Evolutionary conservation across 495 filamentous ascomycete species (phyloP).

Genomic region (Cairneyella variabilis): DNA sequence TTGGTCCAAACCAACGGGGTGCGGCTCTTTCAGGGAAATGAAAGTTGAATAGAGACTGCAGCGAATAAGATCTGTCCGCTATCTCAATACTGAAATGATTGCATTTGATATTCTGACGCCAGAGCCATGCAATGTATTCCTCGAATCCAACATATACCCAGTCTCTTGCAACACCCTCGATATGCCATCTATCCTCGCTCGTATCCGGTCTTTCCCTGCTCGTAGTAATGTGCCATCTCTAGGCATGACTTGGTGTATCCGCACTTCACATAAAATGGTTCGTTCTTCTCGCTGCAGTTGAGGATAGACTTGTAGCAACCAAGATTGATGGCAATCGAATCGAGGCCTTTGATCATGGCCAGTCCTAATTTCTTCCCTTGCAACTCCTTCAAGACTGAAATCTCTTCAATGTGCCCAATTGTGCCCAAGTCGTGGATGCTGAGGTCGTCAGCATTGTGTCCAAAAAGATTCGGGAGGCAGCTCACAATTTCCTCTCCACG

Average conservation of each 20-base stretch:
- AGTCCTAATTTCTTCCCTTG: constrained; percentile 94
- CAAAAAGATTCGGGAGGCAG: background rate
- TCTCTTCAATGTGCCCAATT: constrained; percentile 95
- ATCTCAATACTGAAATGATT: no score
- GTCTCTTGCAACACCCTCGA: no score
- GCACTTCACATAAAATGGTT: constrained; percentile 97
- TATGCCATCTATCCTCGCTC: constrained; percentile 7
- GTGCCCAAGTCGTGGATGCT: constrained; percentile 67
- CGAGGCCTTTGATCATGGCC: constrained; percentile 85
- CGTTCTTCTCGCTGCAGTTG: constrained; percentile 63
- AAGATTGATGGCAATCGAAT: constrained; percentile 73
- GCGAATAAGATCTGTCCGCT: no score
- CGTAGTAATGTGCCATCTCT: constrained; percentile 95
- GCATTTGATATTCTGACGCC: no score
- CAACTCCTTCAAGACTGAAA: constrained; percentile 84
- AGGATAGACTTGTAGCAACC: constrained; percentile 84
- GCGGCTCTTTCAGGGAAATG: no score
- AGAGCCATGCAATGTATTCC: no score
- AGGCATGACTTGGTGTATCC: constrained; percentile 85
- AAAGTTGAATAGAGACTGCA: no score
- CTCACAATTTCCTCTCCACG: constrained; percentile 77
- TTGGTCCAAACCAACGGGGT: no score
- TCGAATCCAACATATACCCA: no score
- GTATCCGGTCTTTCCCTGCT: constrained; percentile 40
- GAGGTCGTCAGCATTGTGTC: background rate